These are phyloP conservation scores for Candida michaelii DNA, from an alignment of 805 yeast species.

Conservation along the genomic window DNA sequence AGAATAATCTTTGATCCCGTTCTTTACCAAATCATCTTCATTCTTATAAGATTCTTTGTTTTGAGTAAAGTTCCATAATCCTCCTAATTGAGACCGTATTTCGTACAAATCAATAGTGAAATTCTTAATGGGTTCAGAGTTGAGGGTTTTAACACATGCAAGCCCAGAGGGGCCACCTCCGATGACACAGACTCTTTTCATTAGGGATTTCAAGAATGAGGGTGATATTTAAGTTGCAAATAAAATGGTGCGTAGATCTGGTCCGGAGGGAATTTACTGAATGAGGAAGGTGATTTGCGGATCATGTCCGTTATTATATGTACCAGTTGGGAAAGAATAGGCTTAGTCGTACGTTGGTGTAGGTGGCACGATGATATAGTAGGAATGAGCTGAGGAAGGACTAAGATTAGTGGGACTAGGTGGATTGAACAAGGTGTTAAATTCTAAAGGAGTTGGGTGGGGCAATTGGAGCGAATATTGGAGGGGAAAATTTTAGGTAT, in stretches of 20 bases:
- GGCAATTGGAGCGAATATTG: too few relatives aligned
- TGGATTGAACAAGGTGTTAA: too few relatives aligned
- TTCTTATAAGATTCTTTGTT: slow-evolving; percentile 8
- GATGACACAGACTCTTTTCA: slow-evolving; percentile 55
- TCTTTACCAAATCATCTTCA: slow-evolving; percentile 12
- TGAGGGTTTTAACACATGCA: slow-evolving; percentile 62
- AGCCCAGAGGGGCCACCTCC: slow-evolving; percentile 82
- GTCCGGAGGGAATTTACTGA: background rate
- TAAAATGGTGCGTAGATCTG: background rate
- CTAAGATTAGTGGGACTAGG: too few relatives aligned
- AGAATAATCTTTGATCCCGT: slow-evolving; percentile 23
- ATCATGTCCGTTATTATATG: too few relatives aligned
- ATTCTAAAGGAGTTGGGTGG: too few relatives aligned
- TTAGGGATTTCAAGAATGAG: background rate
- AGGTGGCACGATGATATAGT: too few relatives aligned
- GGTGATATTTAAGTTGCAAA: slow-evolving; percentile 1
- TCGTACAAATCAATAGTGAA: slow-evolving; percentile 61
- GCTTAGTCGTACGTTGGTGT: too few relatives aligned
- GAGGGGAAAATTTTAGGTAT: too few relatives aligned
- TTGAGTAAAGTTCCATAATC: slow-evolving; percentile 60
- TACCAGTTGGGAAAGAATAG: too few relatives aligned
- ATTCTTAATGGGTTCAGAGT: slow-evolving; percentile 42
- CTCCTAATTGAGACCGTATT: slow-evolving; percentile 61
- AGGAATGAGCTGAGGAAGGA: too few relatives aligned
- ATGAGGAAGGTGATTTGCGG: background rate